phyloP scores from a whole-genome alignment of 1,284 basidiomycete genomes.

The Heliocybe sulcata region DNA sequence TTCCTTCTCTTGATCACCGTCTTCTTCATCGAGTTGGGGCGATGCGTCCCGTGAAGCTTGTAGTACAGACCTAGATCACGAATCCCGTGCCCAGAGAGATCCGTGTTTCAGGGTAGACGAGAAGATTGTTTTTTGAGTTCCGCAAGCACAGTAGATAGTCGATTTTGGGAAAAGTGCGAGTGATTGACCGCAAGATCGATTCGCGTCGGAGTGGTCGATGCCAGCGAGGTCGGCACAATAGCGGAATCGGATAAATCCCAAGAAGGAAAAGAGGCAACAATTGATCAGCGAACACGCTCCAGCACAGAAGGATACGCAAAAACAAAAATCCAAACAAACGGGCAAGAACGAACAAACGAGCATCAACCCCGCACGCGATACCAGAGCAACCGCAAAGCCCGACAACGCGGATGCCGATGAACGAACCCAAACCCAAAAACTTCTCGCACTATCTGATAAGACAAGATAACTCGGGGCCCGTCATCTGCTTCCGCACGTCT shows the following conservation, averaged over 20 bases:
- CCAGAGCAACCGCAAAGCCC: background rate
- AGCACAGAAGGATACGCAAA: background rate
- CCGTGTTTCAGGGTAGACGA: background rate
- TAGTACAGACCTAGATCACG: constrained; percentile 78
- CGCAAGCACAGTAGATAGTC: background rate
- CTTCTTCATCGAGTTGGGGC: constrained; percentile 98
- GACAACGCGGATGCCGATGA: background rate
- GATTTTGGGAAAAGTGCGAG: background rate
- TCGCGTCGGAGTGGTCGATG: too few relatives aligned
- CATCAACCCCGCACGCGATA: background rate
- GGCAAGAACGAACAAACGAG: background rate
- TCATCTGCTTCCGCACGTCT: background rate
- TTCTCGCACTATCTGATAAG: background rate
- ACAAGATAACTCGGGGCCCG: background rate
- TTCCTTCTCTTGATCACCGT: constrained; percentile 97
- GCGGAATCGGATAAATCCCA: background rate
- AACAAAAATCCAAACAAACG: background rate
- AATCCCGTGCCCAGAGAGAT: background rate
- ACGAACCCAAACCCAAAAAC: background rate
- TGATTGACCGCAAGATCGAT: background rate
- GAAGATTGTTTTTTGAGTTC: background rate
- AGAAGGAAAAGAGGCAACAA: background rate
- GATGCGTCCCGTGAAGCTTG: constrained; percentile 95
- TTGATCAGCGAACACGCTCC: background rate
- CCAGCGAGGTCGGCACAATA: background rate